These are phyloP conservation scores for Tolypocladium paradoxum DNA, from an alignment of 2,329 filamentous ascomycete species.

Conservation along the genomic window DNA sequence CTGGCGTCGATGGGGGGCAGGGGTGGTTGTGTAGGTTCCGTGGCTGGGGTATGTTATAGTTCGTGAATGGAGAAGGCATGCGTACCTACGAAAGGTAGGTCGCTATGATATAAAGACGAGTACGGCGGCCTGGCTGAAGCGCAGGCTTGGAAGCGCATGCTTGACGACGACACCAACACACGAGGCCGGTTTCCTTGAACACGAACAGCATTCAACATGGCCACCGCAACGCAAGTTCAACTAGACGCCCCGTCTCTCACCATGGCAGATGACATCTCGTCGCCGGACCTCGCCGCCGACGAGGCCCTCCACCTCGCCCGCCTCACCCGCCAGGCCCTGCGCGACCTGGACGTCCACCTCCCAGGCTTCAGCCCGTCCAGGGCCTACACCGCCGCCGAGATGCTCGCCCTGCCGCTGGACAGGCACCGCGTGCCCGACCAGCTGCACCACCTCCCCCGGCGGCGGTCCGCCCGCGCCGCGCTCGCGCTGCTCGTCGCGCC, in stretches of 20 bases:
- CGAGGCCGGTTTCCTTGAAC: background rate
- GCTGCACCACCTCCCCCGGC: slow-evolving; percentile 22
- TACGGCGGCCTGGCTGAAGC: background rate
- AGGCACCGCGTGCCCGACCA: slow-evolving; percentile 17
- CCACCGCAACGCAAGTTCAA: background rate
- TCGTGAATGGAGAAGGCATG: too few species aligned
- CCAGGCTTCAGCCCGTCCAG: slow-evolving; percentile 17
- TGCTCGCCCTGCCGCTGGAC: slow-evolving; percentile 20
- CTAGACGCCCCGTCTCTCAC: background rate
- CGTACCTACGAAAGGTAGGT: too few species aligned
- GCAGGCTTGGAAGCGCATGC: too few species aligned
- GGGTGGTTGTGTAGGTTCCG: too few species aligned
- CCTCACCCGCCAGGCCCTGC: slow-evolving; percentile 18
- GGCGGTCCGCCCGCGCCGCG: slow-evolving; percentile 19
- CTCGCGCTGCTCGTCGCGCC: slow-evolving; percentile 20
- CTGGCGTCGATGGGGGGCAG: background rate
- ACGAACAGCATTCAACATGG: background rate
- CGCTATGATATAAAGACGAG: background rate
- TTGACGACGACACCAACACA: background rate
- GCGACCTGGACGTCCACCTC: slow-evolving; percentile 14
- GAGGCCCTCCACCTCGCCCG: slow-evolving; percentile 16
- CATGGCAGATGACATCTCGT: background rate
- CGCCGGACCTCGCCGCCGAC: background rate
- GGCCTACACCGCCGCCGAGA: slow-evolving; percentile 23
- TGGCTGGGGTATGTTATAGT: too few species aligned